Conservation (phyloP, 2,329 filamentous ascomycete species). For the Diaporthe nobilis region DNA sequence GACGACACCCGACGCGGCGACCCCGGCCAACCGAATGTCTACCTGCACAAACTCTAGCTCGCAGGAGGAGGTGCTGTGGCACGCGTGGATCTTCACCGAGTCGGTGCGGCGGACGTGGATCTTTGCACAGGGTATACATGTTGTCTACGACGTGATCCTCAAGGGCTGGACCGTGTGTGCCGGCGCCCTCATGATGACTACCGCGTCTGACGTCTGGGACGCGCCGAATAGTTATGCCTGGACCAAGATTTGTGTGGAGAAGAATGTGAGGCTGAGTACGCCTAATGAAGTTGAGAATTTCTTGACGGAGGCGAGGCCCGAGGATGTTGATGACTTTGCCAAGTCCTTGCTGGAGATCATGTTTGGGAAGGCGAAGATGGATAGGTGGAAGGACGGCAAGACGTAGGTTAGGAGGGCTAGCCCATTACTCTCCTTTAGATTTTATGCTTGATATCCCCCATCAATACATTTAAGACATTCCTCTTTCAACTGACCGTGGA, state of each 20-base stretch:
- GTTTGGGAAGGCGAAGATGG: conserved; percentile 35
- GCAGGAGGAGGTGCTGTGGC: conserved; percentile 36
- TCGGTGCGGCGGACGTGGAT: conserved; percentile 37
- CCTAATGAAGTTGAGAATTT: conserved; percentile 2
- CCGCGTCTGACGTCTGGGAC: conserved; percentile 31
- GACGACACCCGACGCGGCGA: not conserved
- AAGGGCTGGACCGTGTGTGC: conserved; percentile 14
- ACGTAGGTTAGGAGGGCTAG: not conserved
- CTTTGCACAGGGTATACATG: not conserved
- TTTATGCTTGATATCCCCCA: too few relatives aligned
- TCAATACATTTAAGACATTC: too few relatives aligned
- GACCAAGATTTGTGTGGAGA: conserved; percentile 10
- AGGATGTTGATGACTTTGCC: conserved; percentile 33
- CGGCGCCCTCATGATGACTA: conserved; percentile 19
- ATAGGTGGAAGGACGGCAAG: conserved; percentile 12
- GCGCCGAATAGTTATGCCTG: conserved; percentile 29
- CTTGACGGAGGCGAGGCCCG: not conserved
- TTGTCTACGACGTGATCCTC: conserved; percentile 16
- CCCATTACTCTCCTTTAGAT: not conserved
- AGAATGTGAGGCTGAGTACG: not conserved
- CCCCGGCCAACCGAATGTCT: not conserved
- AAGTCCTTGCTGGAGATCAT: conserved; percentile 22
- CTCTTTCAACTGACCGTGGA: too few relatives aligned
- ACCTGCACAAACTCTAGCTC: not conserved
- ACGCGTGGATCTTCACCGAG: conserved; percentile 36